Percentiles rank a stretch among this genome's conserved stretches.
phyloP scores from a whole-genome alignment of 2,329 filamentous ascomycete species.

The Rhytidhysteron rufulum region DNA sequence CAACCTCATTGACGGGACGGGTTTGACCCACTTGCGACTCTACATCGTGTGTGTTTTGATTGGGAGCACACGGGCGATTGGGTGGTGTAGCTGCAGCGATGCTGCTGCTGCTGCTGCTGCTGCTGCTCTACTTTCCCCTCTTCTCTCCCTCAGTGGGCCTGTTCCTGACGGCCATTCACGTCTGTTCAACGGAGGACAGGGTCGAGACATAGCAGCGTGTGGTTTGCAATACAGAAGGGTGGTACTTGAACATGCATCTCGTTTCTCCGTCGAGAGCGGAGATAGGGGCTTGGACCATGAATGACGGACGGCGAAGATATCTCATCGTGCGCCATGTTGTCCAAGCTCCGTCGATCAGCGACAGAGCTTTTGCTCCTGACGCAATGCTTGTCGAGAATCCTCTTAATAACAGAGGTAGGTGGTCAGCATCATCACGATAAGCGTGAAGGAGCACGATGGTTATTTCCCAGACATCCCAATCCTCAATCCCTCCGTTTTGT shows the following conservation, averaged over 20 bases:
- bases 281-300: background rate
- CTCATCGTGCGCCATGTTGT: conserved; percentile 1
- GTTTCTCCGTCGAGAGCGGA: background rate
- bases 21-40: background rate
- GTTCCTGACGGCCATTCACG: background rate
- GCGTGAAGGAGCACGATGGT: background rate
- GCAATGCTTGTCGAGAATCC: conserved; percentile 1
- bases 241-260: background rate
- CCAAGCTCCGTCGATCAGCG: conserved; percentile 2
- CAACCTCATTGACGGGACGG: background rate
- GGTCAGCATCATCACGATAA: background rate
- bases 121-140: background rate
- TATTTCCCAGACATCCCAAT: too few relatives aligned
- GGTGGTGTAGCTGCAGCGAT: too few relatives aligned
- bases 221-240: too few relatives aligned
- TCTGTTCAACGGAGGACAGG: background rate
- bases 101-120: too few relatives aligned
- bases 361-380: background rate
- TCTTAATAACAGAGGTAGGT: too few relatives aligned
- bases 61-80: too few relatives aligned
- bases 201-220: background rate
- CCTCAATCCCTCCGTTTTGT: too few relatives aligned
- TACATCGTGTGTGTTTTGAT: background rate
- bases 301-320: background rate
- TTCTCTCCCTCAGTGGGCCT: background rate